Conservation (phyloP, 331 rosid species). For the Cydonia oblonga region DNA sequence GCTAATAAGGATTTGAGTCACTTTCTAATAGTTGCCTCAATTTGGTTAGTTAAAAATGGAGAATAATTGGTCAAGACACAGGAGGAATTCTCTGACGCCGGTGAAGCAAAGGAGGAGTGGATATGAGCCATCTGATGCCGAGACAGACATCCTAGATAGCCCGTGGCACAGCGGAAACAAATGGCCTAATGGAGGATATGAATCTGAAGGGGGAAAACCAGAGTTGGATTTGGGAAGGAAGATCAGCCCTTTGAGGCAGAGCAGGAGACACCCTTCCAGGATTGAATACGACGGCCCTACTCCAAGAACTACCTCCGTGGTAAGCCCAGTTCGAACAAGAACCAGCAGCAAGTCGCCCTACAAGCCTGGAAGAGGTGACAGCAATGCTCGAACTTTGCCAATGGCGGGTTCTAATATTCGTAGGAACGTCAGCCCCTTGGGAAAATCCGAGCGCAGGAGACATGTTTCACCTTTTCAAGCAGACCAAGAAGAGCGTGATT, state of each 20-base stretch:
- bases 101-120: constrained; percentile 59
- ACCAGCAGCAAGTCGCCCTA: constrained; percentile 54
- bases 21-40: neutral
- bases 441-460: constrained; percentile 39
- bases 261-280: constrained; percentile 35
- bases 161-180: constrained; percentile 33
- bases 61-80: constrained; percentile 23
- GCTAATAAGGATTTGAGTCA: neutral
- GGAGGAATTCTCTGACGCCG: constrained; percentile 21
- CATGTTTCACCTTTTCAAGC: constrained; percentile 27
- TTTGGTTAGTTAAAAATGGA: neutral
- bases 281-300: constrained; percentile 25
- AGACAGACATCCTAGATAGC: constrained; percentile 55
- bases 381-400: constrained; percentile 1
- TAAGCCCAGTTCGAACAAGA: constrained; percentile 26
- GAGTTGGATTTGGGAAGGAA: constrained; percentile 12
- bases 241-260: constrained; percentile 27
- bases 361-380: constrained; percentile 27
- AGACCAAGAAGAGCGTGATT: neutral
- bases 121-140: constrained; percentile 82
- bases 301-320: neutral
- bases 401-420: constrained; percentile 10
- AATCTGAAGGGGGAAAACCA: constrained; percentile 16
- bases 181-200: neutral
- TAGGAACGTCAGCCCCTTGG: constrained; percentile 40